Conservation (phyloP, 495 filamentous ascomycete species). For the Neurospora hispaniola region DNA sequence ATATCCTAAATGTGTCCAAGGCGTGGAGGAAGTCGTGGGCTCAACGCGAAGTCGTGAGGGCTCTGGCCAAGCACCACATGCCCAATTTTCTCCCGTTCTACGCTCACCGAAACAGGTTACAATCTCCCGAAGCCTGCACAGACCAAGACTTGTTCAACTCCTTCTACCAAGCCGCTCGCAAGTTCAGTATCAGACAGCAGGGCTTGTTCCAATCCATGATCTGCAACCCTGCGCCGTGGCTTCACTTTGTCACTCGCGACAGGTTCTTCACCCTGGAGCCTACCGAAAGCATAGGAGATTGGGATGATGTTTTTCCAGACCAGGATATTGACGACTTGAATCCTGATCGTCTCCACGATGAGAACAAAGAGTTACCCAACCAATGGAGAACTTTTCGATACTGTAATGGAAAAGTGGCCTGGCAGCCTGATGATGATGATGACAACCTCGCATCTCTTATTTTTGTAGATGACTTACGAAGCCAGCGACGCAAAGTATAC, state of each 20-base stretch:
- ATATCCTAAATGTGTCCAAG: conserved; percentile 22
- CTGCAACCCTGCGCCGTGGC: neutral
- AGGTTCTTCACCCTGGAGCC: neutral
- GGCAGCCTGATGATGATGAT: neutral
- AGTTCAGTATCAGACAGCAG: conserved; percentile 3
- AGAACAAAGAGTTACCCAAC: too few relatives aligned
- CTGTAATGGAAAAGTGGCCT: conserved; percentile 22
- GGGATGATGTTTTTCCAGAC: neutral
- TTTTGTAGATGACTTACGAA: conserved; percentile 20
- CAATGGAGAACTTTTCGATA: conserved; percentile 4
- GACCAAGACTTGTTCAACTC: neutral
- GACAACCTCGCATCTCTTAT: neutral
- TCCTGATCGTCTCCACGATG: neutral
- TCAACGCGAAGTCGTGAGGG: conserved; percentile 9
- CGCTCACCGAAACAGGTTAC: neutral
- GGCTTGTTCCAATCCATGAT: conserved; percentile 3
- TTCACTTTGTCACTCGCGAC: conserved; percentile 2
- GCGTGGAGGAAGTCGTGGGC: conserved; percentile 21
- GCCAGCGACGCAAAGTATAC: conserved; percentile 19
- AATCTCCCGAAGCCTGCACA: neutral
- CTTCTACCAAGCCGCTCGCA: neutral
- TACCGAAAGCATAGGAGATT: neutral
- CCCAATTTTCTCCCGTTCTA: conserved; percentile 12
- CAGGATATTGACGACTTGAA: neutral
- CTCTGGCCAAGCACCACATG: conserved; percentile 9